Conservation (phyloP, 805 yeast genomes). For the Candida ortonii region DNA sequence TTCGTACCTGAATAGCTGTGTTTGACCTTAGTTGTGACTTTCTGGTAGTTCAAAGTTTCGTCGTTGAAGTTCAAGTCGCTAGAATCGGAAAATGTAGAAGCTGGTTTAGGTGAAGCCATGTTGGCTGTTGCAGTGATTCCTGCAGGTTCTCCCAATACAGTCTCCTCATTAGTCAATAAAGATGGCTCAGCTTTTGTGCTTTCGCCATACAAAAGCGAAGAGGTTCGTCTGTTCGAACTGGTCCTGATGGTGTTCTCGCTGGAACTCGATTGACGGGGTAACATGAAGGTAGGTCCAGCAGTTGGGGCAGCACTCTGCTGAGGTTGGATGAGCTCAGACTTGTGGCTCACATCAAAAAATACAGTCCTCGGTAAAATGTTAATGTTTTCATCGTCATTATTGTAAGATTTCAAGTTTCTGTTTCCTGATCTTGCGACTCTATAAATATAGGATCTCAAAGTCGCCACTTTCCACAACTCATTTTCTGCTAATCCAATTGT, state of each 20-base stretch:
- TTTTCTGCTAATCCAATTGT: conserved; percentile 69
- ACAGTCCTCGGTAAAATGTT: conserved; percentile 49
- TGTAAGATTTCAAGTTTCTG: conserved; percentile 24
- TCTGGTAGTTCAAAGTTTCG: conserved; percentile 26
- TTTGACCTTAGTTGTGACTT: conserved; percentile 25
- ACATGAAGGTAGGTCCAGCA: conserved; percentile 6
- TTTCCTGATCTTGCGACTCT: conserved; percentile 48
- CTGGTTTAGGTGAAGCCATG: conserved; percentile 10
- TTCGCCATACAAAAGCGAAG: conserved; percentile 21
- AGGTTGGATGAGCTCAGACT: conserved; percentile 22
- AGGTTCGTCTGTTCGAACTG: conserved; percentile 7
- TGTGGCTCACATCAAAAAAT: conserved; percentile 43
- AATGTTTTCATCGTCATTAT: conserved; percentile 25
- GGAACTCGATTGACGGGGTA: conserved; percentile 9
- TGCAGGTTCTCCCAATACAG: conserved; percentile 25
- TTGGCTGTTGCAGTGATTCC: conserved; percentile 5
- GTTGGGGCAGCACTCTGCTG: conserved; percentile 1
- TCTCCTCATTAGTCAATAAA: conserved; percentile 18
- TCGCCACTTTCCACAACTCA: conserved; percentile 82
- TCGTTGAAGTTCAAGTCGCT: conserved; percentile 24
- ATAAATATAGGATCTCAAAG: conserved; percentile 63
- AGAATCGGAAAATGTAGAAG: conserved; percentile 19
- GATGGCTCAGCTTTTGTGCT: conserved; percentile 22
- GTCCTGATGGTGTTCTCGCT: conserved; percentile 5
- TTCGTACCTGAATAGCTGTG: conserved; percentile 70